Base-by-base conservation (phyloP, 2,329 filamentous ascomycete genomes). In the Pestalotiopsis sp. region DNA sequence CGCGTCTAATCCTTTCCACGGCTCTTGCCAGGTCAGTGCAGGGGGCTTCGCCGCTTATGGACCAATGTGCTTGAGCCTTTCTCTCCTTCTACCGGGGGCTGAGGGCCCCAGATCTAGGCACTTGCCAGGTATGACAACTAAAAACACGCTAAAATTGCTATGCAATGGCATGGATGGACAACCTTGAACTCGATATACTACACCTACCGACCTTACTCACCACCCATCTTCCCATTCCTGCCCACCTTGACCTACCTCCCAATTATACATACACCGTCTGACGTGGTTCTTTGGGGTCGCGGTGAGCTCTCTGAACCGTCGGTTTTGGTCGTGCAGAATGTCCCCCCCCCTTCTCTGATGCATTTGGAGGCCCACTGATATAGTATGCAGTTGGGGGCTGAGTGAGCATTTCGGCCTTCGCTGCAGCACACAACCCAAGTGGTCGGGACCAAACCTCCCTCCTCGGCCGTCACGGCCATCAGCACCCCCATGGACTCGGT, bases 11-110 rank as follows among this genome's bases (percentile, higher is more conserved):
- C 67, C 61, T 25, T n/a, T 4, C 5, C 5, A n/a, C 38, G 62
- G 23, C 67, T 67, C 68, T 63, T 65, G 31, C 31, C 31, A 31
- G 31, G 31, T 7, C 7, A 68, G 23, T 23, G 23, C 61, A 56
- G 62, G 59, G 67, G 61, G 68, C 70, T 63, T 65, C 59, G 56
- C 71, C 72, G 73, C 72, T 74, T 74, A 70, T 39, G 27, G 67
- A 58, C 76, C 75, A 78, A 77, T 77, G 73, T 72, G 39, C 20
- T 52, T 25, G 56, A 41, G 69, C 62, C 72, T 73, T 66, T 57
- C 71, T 49, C 56, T 31, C 31, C 31, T 31, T 31, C 31, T 31
- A 7, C 31, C 31, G 31, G 36, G 45, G 72, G 74, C 73, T 74
- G 71, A 64, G 49, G 70, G 56, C 66, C 62, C 65, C 68, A 52